These are phyloP conservation scores for Cordyceps militaris DNA, from an alignment of 2,329 filamentous ascomycete species.

Conservation along the genomic window DNA sequence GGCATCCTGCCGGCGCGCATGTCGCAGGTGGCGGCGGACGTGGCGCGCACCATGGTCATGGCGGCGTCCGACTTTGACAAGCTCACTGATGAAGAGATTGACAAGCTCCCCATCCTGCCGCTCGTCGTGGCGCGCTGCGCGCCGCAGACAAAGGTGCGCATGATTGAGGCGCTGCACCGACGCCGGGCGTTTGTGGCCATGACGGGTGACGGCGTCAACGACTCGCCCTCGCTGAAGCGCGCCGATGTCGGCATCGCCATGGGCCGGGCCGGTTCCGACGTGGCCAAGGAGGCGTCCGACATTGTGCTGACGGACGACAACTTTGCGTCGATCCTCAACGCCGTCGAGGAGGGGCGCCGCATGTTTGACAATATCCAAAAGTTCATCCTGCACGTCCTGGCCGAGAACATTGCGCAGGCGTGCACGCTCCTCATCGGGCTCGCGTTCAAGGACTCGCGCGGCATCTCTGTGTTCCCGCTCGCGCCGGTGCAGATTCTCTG, in stretches of 20 bases:
- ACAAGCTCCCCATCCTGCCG: conserved; percentile 52
- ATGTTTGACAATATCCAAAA: conserved; percentile 72
- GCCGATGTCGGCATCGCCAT: conserved; percentile 64
- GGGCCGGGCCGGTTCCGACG: conserved; percentile 61
- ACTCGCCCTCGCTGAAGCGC: conserved; percentile 57
- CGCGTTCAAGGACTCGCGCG: conserved; percentile 57
- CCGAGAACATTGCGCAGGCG: conserved; percentile 64
- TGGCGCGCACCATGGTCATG: conserved; percentile 57
- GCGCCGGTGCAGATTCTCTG: conserved; percentile 69
- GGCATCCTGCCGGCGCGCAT: conserved; percentile 51
- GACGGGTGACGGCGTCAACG: conserved; percentile 64
- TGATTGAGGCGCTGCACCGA: conserved; percentile 63
- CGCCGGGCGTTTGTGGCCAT: conserved; percentile 56
- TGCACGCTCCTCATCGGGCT: conserved; percentile 62
- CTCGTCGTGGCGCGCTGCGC: conserved; percentile 61
- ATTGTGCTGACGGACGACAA: conserved; percentile 69
- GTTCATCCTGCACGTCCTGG: conserved; percentile 60
- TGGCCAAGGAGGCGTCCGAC: conserved; percentile 60
- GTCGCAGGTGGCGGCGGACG: conserved; percentile 43
- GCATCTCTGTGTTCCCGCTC: conserved; percentile 63
- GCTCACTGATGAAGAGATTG: conserved; percentile 55
- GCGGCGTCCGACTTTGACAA: conserved; percentile 61
- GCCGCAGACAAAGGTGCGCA: conserved; percentile 61
- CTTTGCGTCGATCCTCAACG: conserved; percentile 63
- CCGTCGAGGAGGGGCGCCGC: conserved; percentile 62